Evolutionary conservation across 768 basidiomycete species (phyloP).

Genomic region (Artomyces pyxidatus): DNA sequence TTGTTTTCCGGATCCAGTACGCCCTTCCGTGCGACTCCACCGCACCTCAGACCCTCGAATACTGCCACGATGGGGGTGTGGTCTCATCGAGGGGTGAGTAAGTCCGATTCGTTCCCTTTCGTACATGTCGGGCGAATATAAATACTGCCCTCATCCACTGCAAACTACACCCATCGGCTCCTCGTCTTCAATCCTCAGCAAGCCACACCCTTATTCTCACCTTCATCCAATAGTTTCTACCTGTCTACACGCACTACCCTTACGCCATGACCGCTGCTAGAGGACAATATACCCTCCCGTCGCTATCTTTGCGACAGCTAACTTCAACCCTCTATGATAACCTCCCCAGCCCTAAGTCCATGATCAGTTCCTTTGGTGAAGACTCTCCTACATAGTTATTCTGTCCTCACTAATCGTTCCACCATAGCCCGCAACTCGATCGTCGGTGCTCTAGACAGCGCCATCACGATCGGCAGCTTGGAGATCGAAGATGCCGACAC

Average conservation of each 20-base stretch:
- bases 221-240: neutral
- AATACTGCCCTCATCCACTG: too few relatives aligned
- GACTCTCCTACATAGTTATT: neutral
- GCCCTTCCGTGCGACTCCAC: neutral
- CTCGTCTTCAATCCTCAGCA: neutral
- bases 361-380: slow-evolving; percentile 6
- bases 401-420: neutral
- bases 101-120: neutral
- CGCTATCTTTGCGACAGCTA: neutral
- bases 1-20: neutral
- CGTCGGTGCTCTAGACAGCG: slow-evolving; percentile 17
- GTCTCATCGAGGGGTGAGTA: neutral
- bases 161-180: neutral
- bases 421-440: slow-evolving; percentile 22
- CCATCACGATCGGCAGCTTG: slow-evolving; percentile 21
- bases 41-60: neutral
- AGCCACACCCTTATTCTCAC: neutral
- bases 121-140: too few relatives aligned
- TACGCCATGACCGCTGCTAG: neutral
- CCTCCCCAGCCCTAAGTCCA: neutral
- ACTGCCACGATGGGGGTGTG: neutral
- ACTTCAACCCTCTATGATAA: neutral
- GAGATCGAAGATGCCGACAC: slow-evolving; percentile 21
- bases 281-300: neutral
- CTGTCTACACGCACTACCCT: neutral